A percentile compares a stretch with the other conserved stretches of the same genome.
Conservation (phyloP, 306 rosid genomes). For the Trifolium repens region DNA sequence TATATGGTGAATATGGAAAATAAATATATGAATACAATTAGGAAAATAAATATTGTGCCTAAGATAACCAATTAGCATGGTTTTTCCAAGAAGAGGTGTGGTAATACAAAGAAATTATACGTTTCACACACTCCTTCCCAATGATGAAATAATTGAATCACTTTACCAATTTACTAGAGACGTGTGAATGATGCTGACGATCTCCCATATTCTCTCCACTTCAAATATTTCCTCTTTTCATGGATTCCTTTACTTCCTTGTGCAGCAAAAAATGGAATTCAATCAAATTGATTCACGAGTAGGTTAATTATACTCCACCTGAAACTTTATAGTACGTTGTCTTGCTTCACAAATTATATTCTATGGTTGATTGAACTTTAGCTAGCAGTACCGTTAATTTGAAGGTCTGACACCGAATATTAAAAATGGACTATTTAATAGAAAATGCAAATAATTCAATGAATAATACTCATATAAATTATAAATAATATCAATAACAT, state of each 20-base stretch:
- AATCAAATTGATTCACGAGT: not conserved
- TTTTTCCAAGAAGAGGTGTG: not conserved
- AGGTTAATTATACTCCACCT: not conserved
- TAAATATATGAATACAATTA: not conserved
- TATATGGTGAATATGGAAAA: not conserved
- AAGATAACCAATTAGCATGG: not conserved
- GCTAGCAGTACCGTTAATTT: too few species aligned
- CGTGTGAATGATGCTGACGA: slow-evolving; percentile 38
- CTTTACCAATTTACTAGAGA: slow-evolving; percentile 40
- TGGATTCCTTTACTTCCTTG: slow-evolving; percentile 54
- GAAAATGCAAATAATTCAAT: too few species aligned
- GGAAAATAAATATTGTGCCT: too few species aligned
- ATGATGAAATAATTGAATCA: slow-evolving; percentile 47
- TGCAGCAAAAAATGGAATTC: slow-evolving; percentile 44
- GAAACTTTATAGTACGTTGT: not conserved
- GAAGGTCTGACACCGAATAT: too few species aligned
- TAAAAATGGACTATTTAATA: too few species aligned
- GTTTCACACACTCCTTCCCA: slow-evolving; percentile 41
- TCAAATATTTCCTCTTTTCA: slow-evolving; percentile 42
- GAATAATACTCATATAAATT: too few species aligned
- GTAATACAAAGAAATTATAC: not conserved
- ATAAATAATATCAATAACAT: too few species aligned
- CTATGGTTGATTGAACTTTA: not conserved
- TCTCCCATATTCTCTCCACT: slow-evolving; percentile 40
- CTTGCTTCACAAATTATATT: not conserved